Evolutionary conservation across 495 filamentous ascomycete genomes (phyloP), one percentile per base, ranked within the genome.

Genomic region (Sabuloglossum arenarium): DNA sequence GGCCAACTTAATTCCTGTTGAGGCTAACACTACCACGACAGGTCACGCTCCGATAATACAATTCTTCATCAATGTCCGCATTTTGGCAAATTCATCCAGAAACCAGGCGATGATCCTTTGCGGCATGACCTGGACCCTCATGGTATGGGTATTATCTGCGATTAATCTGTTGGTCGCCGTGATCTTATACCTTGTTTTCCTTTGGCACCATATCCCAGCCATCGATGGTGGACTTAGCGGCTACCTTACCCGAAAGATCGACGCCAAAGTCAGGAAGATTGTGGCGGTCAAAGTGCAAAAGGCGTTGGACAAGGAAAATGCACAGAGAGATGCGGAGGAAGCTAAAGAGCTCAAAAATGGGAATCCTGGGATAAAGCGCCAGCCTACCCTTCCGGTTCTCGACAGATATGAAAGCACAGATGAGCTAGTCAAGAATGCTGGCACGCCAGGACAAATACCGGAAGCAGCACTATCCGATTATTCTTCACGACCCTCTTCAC

Each of bases 181-280:
- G 43, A 58, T 90, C 0, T 77, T 93, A 42, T 98, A 94, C 66
- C 66, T 94, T 28, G 74, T 81, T 58, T 98, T 91, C 70, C 74
- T 98, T 3, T 95, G 85, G 75, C 83, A 87, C 67, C 84, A 87
- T 61, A 93, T 98, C 57, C 86, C 86, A 4, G 71, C 72, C 11
- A 69, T 73, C 27, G 86, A 94, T 64, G 84, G 84, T n/a, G 79
- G 81, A 0, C 73, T 98, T 23, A 76, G 77, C 12, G 79, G 79
- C 14, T 98, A 93, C 69, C 96, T 90, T 64, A 80, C 85, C 57
- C 79, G 88, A 16, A 94, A 95, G 70, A 80, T 94, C 64, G 88
- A 93, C 63, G 79, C 73, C 45, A 74, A 88, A 55, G 71, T 98
- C 59, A 81, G 78, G 56, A 75, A 79, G 53, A 91, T 98, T 59